phyloP scores from a whole-genome alignment of 257 asterid species.

The Ligustrum vulgare region DNA sequence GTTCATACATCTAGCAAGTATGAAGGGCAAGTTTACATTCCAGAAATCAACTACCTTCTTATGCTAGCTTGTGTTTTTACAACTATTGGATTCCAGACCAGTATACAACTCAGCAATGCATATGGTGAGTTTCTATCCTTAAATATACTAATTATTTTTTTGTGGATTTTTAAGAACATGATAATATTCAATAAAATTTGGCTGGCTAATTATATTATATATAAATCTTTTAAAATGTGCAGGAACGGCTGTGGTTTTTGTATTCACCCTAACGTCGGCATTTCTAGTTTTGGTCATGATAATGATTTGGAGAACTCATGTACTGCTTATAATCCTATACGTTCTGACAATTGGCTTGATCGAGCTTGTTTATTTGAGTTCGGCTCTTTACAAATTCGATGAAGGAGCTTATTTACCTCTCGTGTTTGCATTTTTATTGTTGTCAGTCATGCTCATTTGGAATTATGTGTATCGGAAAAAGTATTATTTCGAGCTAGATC shows the following conservation, averaged over 20 bases:
- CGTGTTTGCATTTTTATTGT: conserved; percentile 26
- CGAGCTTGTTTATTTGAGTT: conserved; percentile 27
- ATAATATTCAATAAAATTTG: no score
- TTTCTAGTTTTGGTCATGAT: no score
- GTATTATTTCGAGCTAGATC: conserved; percentile 35
- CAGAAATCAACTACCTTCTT: conserved; percentile 38
- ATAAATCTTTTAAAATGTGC: not conserved
- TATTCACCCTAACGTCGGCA: conserved; percentile 3
- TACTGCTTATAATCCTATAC: conserved; percentile 24
- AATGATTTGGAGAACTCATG: conserved; percentile 35
- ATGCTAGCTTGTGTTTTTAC: conserved; percentile 39
- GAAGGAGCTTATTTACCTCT: conserved; percentile 39
- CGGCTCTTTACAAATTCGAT: conserved; percentile 28
- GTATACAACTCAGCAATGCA: conserved; percentile 33
- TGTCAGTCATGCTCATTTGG: conserved; percentile 38
- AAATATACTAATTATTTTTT: not conserved
- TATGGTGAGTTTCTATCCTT: conserved; percentile 26
- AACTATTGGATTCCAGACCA: conserved; percentile 30
- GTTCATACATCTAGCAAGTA: conserved; percentile 36
- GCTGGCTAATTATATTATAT: not conserved
- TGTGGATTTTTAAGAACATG: no score
- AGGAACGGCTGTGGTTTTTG: conserved; percentile 43
- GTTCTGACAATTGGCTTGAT: conserved; percentile 25
- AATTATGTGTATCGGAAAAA: conserved; percentile 32
- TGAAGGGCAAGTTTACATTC: conserved; percentile 38